phyloP scores from a whole-genome alignment of 371 early-diverging fungal genomes.

The Mucor ambiguus region DNA sequence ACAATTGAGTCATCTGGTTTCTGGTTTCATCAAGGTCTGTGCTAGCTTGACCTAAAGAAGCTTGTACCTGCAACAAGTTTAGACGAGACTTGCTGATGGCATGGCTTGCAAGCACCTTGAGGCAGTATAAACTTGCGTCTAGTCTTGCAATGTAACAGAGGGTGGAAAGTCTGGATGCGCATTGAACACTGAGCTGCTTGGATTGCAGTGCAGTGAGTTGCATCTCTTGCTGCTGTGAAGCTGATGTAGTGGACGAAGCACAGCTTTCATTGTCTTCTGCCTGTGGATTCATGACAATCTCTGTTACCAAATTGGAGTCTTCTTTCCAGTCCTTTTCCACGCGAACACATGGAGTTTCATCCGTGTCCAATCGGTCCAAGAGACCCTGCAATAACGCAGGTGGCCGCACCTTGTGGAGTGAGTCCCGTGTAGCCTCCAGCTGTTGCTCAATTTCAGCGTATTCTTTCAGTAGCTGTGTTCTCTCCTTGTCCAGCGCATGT shows the following conservation, averaged over 20 bases:
- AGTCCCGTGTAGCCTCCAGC: conserved; percentile 37
- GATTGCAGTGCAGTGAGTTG: conserved; percentile 9
- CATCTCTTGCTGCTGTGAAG: not conserved
- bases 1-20: conserved; percentile 50
- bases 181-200: conserved; percentile 15
- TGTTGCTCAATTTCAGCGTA: conserved; percentile 35
- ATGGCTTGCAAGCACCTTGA: conserved; percentile 54
- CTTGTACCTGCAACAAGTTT: conserved; percentile 44
- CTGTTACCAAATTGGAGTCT: conserved; percentile 50
- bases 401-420: conserved; percentile 52
- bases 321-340: conserved; percentile 55
- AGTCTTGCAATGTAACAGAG: conserved; percentile 45
- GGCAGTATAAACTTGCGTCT: conserved; percentile 60
- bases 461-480: conserved; percentile 37
- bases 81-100: conserved; percentile 46
- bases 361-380: conserved; percentile 55
- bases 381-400: conserved; percentile 56
- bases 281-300: conserved; percentile 24
- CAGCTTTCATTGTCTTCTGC: conserved; percentile 1
- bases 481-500: conserved; percentile 29
- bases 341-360: conserved; percentile 29
- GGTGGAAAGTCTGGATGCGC: conserved; percentile 13
- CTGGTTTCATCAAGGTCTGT: conserved; percentile 53
- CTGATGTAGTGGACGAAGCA: not conserved
- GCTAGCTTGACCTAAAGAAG: conserved; percentile 49